phyloP scores from a whole-genome alignment of 306 rosid genomes.

The Cucurbita maxima region DNA sequence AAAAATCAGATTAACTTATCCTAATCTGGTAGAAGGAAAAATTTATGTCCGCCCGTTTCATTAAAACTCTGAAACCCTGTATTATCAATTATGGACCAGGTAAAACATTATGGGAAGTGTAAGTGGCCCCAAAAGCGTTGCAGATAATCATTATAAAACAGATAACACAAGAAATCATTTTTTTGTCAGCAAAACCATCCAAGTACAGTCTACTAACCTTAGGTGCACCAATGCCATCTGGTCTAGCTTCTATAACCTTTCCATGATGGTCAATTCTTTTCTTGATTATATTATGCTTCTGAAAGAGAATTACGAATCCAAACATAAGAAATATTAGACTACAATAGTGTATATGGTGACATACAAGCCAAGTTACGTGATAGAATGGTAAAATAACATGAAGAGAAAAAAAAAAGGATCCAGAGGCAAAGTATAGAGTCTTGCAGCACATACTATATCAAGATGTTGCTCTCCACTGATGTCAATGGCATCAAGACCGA shows the following conservation, averaged over 20 bases:
- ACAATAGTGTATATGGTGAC: neutral
- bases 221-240: conserved; percentile 81
- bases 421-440: neutral
- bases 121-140: no score
- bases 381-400: neutral
- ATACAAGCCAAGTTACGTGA: neutral
- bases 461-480: conserved; percentile 84
- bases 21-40: neutral
- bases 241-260: conserved; percentile 48
- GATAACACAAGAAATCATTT: neutral
- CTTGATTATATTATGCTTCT: conserved; percentile 73
- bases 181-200: neutral
- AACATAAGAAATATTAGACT: conserved; percentile 3
- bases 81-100: neutral
- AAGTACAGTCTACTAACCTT: conserved; percentile 44
- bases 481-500: conserved; percentile 80
- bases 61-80: neutral
- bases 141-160: neutral
- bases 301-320: conserved; percentile 18
- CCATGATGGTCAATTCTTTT: conserved; percentile 63
- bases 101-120: no score
- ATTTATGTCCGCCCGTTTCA: neutral
- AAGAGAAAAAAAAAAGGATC: neutral
- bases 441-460: conserved; percentile 58
- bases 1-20: neutral